Evolutionary conservation across 441 rosid genomes (phyloP), one percentile per base, ranked within the genome.

Genomic region (Daphne laureola): DNA sequence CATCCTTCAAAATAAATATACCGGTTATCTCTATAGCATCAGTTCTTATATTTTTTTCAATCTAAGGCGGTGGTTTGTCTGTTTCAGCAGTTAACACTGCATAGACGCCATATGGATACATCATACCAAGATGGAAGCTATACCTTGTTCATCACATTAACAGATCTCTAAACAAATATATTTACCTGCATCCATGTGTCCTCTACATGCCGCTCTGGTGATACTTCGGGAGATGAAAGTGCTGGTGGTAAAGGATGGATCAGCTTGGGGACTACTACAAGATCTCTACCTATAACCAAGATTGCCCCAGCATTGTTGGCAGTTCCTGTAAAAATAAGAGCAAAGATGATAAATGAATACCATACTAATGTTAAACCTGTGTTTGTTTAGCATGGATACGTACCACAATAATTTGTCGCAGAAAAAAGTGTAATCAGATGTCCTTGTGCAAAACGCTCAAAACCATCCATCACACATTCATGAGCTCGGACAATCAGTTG

Each of bases 121-220:
- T 31, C 36, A 31, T 31, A 31, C 36, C 36, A 8, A 31, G 9
- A 31, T 46, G 11, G 25, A 46, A 36, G 31, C 48, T 47, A n/a
- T n/a, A 9, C 4, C 21, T 17, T 12, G 18, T 27, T 48, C 53
- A 8, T 16, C 14, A 12, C 2, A 27, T 16, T 17, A 49, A 9
- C 36, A 49, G 38, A 3, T 31, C 7, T 31, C 8, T 31, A 31
- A 31, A 3, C n/a, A 46, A n/a, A 26, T 51, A 23, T 27, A 46
- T 41, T 47, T 51, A 92, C 98, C 97, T 93, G 99, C 99, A 93
- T 90, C 99, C 97, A 93, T 40, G 97, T 90, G 75, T 93, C 97
- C 57, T 93, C 99, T 27, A 75, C 71, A 46, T 89, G 97, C 48
- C 79, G 78, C 66, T 90, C 96, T 1, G 89, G 87, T 18, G 95